Conservation (phyloP, 805 yeast species). For the Cyberlindnera bimundalis region DNA sequence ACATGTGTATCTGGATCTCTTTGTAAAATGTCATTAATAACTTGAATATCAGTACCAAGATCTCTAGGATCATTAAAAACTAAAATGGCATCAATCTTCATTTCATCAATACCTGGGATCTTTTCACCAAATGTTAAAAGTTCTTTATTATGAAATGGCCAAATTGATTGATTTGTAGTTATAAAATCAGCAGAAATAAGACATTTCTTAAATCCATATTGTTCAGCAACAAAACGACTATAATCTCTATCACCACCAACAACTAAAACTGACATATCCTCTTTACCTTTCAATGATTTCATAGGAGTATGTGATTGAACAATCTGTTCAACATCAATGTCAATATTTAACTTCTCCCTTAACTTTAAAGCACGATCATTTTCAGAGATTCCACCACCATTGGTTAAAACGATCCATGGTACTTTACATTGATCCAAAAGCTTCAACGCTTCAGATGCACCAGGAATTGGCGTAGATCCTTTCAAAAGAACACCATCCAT, state of each 20-base stretch:
- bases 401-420: slow-evolving; percentile 83
- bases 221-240: slow-evolving; percentile 68
- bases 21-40: slow-evolving; percentile 66
- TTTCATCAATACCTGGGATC: slow-evolving; percentile 18
- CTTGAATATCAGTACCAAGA: slow-evolving; percentile 79
- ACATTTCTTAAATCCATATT: slow-evolving; percentile 76
- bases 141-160: slow-evolving; percentile 63
- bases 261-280: slow-evolving; percentile 61
- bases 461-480: slow-evolving; percentile 63
- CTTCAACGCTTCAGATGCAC: slow-evolving; percentile 59
- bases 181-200: slow-evolving; percentile 72
- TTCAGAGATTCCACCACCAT: slow-evolving; percentile 86
- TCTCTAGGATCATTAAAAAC: slow-evolving; percentile 90
- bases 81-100: slow-evolving; percentile 58
- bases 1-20: slow-evolving; percentile 68
- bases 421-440: slow-evolving; percentile 49
- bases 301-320: slow-evolving; percentile 89
- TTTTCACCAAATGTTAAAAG: slow-evolving; percentile 38
- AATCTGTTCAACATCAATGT: slow-evolving; percentile 45
- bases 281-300: slow-evolving; percentile 49
- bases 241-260: slow-evolving; percentile 78
- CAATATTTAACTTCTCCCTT: slow-evolving; percentile 38
- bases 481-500: slow-evolving; percentile 88
- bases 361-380: slow-evolving; percentile 52
- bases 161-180: slow-evolving; percentile 62